Evolutionary conservation across 2,329 filamentous ascomycete species (phyloP).

Genomic region (Sporothrix sp.): DNA sequence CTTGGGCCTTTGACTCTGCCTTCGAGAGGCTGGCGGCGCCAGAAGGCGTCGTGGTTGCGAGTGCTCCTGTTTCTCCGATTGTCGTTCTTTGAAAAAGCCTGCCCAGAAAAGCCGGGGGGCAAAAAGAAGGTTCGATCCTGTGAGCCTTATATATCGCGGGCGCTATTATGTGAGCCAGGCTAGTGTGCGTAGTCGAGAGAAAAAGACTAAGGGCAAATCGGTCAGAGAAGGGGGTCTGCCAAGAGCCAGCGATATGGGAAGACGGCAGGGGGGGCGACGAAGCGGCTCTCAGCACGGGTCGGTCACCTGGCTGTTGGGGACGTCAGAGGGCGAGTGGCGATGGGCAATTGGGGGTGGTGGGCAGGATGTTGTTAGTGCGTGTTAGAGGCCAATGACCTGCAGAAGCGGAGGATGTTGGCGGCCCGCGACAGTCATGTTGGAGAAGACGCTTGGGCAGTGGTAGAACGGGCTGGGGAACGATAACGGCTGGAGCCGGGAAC

Average conservation of each 20-base stretch:
- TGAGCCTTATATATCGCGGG: conserved; percentile 2
- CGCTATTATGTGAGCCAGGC: background rate
- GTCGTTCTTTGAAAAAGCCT: background rate
- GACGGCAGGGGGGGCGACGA: too few species aligned
- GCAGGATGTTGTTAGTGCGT: conserved; percentile 1
- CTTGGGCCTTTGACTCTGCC: background rate
- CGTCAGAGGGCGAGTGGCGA: background rate
- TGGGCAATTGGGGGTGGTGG: background rate
- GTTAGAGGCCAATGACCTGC: conserved; percentile 16
- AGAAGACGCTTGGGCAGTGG: background rate
- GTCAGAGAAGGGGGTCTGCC: conserved; percentile 3
- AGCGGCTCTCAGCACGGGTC: too few species aligned
- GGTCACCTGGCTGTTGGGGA: too few species aligned
- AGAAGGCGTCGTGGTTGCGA: background rate
- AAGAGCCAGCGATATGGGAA: background rate
- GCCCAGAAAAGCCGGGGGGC: background rate
- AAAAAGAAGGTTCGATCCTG: background rate
- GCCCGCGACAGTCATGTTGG: conserved; percentile 14
- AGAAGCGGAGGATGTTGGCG: conserved; percentile 7
- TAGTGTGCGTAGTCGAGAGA: background rate
- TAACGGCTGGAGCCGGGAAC: background rate
- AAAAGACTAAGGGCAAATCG: background rate
- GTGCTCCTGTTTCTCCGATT: background rate
- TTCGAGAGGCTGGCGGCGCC: background rate
- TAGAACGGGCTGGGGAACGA: background rate